Conservation (phyloP, 2,329 filamentous ascomycete genomes). For the Phialocephala subalpina region DNA sequence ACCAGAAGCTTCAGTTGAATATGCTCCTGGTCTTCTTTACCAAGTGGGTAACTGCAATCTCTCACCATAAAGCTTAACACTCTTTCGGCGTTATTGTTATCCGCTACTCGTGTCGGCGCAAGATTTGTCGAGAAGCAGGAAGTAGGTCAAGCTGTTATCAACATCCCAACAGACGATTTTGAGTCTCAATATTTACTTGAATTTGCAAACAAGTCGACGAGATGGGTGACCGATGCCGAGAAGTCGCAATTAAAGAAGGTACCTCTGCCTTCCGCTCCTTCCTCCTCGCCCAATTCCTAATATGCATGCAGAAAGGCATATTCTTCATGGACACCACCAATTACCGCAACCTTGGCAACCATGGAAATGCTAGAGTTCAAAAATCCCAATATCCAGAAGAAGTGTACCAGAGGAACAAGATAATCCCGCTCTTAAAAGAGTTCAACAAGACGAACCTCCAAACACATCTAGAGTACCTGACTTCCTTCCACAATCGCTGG, state of each 20-base stretch:
- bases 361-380: conserved; percentile 46
- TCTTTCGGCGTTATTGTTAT: not conserved
- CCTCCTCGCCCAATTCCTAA: not conserved
- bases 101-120: not conserved
- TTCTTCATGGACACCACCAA: conserved; percentile 95
- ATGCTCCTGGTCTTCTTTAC: not conserved
- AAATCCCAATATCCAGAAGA: conserved; percentile 70
- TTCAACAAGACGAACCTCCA: conserved; percentile 79
- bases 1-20: not conserved
- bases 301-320: conserved; percentile 68
- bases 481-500: conserved; percentile 80
- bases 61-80: conserved; percentile 5
- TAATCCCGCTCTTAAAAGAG: conserved; percentile 69
- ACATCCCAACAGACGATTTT: not conserved
- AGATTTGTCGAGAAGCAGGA: not conserved
- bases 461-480: conserved; percentile 77
- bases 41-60: not conserved
- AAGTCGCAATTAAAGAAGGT: conserved; percentile 90
- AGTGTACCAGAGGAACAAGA: conserved; percentile 66
- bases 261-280: conserved; percentile 44
- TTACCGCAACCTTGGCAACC: conserved; percentile 66
- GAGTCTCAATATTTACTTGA: conserved; percentile 74
- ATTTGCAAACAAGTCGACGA: conserved; percentile 76
- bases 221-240: conserved; percentile 89
- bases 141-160: not conserved